Conservation (phyloP, 345 rosid species). For the Eucalyptus cloeziana region DNA sequence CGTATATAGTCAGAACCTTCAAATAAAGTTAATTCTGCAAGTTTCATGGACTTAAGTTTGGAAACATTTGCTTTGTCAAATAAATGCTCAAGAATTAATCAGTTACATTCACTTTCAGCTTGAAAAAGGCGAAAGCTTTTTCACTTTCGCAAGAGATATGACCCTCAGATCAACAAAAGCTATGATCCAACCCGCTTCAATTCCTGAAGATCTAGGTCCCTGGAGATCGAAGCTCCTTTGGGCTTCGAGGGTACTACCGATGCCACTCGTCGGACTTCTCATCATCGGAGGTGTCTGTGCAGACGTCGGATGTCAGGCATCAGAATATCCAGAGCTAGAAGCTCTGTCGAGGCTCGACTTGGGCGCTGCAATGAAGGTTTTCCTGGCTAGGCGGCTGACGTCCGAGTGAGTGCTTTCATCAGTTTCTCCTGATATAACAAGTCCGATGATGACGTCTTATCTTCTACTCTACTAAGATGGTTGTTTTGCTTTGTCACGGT, state of each 20-base stretch:
- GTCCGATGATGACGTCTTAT: neutral
- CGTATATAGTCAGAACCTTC: neutral
- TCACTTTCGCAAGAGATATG: conserved; percentile 86
- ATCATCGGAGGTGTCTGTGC: conserved; percentile 68
- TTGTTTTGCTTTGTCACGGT: neutral
- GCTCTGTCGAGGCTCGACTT: conserved; percentile 79
- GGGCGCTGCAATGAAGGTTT: conserved; percentile 88
- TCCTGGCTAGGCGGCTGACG: conserved; percentile 73
- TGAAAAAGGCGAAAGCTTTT: conserved; percentile 85
- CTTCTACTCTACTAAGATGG: neutral
- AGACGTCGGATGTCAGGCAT: conserved; percentile 41
- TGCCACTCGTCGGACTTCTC: conserved; percentile 94
- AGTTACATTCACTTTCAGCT: conserved; percentile 18
- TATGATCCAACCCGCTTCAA: conserved; percentile 40
- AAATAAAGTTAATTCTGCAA: neutral
- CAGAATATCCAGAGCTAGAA: conserved; percentile 71
- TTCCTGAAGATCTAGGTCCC: conserved; percentile 61
- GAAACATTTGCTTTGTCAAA: neutral
- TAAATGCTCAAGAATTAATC: neutral
- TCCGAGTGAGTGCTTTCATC: conserved; percentile 53
- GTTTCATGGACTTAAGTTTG: neutral
- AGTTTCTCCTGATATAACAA: neutral
- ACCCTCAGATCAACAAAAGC: conserved; percentile 80
- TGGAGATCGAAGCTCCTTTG: conserved; percentile 90
- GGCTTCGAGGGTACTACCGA: conserved; percentile 90